Conservation (phyloP, 352 stramenopile genomes). For the Elongisporangium senticosum region DNA sequence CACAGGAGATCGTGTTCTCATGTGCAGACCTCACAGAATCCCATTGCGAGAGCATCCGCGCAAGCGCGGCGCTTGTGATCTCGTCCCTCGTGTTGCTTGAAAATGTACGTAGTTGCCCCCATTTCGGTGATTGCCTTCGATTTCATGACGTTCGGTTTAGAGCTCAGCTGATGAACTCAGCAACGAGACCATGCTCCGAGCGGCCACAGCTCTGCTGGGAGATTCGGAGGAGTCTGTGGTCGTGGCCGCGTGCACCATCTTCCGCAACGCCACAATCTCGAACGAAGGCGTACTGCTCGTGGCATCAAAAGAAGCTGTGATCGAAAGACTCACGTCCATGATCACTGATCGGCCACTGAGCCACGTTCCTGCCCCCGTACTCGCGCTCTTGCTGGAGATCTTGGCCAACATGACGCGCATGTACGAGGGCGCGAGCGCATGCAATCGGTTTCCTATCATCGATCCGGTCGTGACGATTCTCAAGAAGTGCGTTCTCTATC, state of each 20-base stretch:
- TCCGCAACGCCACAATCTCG: constrained; percentile 53
- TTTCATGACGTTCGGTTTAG: constrained; percentile 6
- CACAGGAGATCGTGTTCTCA: constrained; percentile 43
- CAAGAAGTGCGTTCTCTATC: constrained; percentile 48
- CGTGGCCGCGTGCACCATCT: constrained; percentile 38
- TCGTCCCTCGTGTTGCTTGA: constrained; percentile 51
- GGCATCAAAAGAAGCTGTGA: constrained; percentile 26
- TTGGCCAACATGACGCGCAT: constrained; percentile 54
- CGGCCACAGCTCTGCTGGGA: constrained; percentile 30
- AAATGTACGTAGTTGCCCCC: constrained; percentile 18
- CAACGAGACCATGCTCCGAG: constrained; percentile 46
- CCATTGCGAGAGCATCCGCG: constrained; percentile 29
- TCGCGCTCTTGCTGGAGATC: constrained; percentile 31
- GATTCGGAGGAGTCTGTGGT: constrained; percentile 42
- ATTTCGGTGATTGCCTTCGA: neutral
- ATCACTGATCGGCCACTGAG: constrained; percentile 39
- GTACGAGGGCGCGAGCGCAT: constrained; percentile 40
- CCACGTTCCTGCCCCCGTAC: constrained; percentile 24
- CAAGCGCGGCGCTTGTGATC: constrained; percentile 37
- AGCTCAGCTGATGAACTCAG: constrained; percentile 33
- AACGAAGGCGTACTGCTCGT: constrained; percentile 48
- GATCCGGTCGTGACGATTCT: constrained; percentile 44
- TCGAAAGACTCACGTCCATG: constrained; percentile 38
- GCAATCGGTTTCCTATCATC: constrained; percentile 36
- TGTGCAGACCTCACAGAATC: constrained; percentile 47